Base-by-base conservation (phyloP, 1,139 yeast genomes). In the Pichia sp. region DNA sequence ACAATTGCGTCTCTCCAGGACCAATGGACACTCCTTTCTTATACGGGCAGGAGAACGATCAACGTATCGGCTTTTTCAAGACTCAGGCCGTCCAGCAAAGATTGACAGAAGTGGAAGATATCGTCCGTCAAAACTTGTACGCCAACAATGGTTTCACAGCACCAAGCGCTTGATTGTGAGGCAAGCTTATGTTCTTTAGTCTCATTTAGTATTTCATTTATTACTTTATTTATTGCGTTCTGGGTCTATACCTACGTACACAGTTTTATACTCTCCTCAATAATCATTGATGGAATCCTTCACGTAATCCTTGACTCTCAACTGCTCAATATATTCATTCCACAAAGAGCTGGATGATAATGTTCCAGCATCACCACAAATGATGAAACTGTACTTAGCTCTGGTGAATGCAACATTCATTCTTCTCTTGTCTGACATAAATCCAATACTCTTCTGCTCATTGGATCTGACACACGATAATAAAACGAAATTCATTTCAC, bases 381-480 rank as follows among this genome's bases (percentile, higher is more conserved):
- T 72, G 9, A 85, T 70, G 48, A 88, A 62, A 12, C 96, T 96
- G 53, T 74, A 85, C 54, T 79, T 82, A 22, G 96, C 95, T 62
- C 97, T 76, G 1, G 96, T 87, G 40, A 88, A 64, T 2, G 96
- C 96, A 37, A 88, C 97, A 56, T 88, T 88, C 61, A 88, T 65
- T 62, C 97, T 78, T 53, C 96, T 72, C 17, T 91, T 86, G 55
- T 88, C 96, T 44, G 77, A 76, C 55, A 88, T 69, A 61, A 88
- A 87, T 27, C 97, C 97, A 58, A 87, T 85, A 13, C 69, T 74
- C 48, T 78, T 83, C 26, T 68, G 69, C 39, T 78, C 85, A 53
- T 87, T 87, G 21, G 95, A 88, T 55, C 97, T 74, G 30, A 87
- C 96, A 67, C 96, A 87, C 22, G 94, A 81, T 48, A 88, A 62